Base-by-base conservation (phyloP, 192 early-diverging fungal genomes). In the Coemansia sp. region DNA sequence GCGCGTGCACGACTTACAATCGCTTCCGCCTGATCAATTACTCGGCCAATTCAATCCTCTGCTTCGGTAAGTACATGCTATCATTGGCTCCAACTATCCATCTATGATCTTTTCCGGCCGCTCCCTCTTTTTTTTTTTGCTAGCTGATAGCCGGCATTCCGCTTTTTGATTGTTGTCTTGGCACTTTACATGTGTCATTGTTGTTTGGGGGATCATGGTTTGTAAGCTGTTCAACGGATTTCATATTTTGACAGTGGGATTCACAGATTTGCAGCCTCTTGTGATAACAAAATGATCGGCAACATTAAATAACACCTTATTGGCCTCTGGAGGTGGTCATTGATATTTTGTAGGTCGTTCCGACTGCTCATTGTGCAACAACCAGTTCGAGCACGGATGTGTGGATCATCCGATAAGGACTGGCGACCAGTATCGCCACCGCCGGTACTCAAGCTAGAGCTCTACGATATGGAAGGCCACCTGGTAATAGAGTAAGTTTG, bases 331-430 rank as follows among this genome's bases (percentile, higher is more conserved):
- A 10, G 36, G 38, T 29, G 46, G 18, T 47, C 16, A n/a, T 5
- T 22, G n/a, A 10, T 22, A 22, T 27, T 61, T 58, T 76, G n/a
- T 85, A 92, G 91, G 63, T 72, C 84, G 31, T 90, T 87, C 65
- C 79, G 68, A 64, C 76, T 93, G 18, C 75, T 86, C 16, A 90
- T 93, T 64, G 88, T 88, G 27, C 91, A 93, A 66, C 91, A 93
- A 62, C 91, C 91, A 15, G 75, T 93, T 18, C 87, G 90, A 62
- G 90, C 90, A 10, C 85, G 91, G 24, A 92, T 93, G 91, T 93
- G 91, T 71, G 92, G 92, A 29, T 93, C 91, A 60, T 90, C 90
- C 12, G 92, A 93, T 65, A 93, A 92, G 69, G 92, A 93, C 78
- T 88, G 92, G 79, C 76, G 92, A 33, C 92, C 92, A 1, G 84